Evolutionary conservation across 2,329 filamentous ascomycete species (phyloP), one percentile per base, ranked within the genome.

Genomic region (Catunica adiposa): DNA sequence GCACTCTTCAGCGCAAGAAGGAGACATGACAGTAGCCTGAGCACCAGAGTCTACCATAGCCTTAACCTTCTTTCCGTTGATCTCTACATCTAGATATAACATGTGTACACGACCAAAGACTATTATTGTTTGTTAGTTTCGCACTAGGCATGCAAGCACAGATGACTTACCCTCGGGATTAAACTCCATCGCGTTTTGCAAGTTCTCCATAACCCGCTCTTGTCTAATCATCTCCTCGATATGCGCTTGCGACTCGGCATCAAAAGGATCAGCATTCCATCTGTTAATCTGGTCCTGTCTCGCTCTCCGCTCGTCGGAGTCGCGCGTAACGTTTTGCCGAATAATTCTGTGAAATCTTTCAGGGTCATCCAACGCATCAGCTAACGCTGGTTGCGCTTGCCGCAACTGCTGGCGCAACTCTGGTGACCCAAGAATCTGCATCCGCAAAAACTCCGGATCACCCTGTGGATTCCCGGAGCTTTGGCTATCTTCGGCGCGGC

Each of bases 1-100:
- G 66, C 92, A 98, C 7, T 82, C 78, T 65, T 94, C 86, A 25
- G 92, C 92, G 65, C 89, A 96, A 23, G 82, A 76, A 3, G 92
- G 92, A 3, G 90, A 97, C 92, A 98, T 98, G 72, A 98, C 96
- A 53, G 92, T 98, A 25, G 90, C 89, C 71, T 98, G 92, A 23
- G 92, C 92, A 59, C 92, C 92, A 1, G 92, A 97, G 68, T 98
- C 92, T 59, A 98, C 92, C 62, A 98, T 84, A 2, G 90, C 92
- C 72, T 96, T 97, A 63, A 98, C 83, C 57, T 86, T 86, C 62
- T 87, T 79, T 11, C 86, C 84, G 68, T 98, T 98, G 63, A 98
- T 92, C 67, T 94, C 86, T 59, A 95, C 89, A 65, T 94, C 83
- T 62, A 97, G 85, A 69, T 98, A 98, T 51, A 98, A 79, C 83